Evolutionary conservation across 225 moss, liverwort and hornwort genomes (phyloP).

Genomic region (Pseudoscleropodium purum): DNA sequence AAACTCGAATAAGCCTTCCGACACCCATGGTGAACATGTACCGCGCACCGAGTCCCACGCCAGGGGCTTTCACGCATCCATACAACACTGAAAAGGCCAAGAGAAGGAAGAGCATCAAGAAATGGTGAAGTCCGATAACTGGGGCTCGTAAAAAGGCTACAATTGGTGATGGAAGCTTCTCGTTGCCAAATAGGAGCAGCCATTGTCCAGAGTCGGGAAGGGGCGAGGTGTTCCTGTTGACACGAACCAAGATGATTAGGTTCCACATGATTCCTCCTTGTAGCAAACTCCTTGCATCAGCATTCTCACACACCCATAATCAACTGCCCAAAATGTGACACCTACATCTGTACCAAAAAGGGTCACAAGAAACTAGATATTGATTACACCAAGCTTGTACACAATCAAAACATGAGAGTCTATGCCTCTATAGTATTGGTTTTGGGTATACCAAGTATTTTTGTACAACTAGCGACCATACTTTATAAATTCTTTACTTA

Average conservation of each 20-base stretch:
- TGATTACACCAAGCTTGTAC: background rate
- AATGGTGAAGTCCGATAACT: constrained; percentile 87
- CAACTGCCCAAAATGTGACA: background rate
- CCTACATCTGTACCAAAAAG: background rate
- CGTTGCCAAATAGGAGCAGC: constrained; percentile 59
- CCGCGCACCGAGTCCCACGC: constrained; percentile 79
- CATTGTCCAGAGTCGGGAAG: constrained; percentile 87
- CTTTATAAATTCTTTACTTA: background rate
- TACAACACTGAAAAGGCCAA: constrained; percentile 78
- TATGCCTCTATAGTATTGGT: too few relatives aligned
- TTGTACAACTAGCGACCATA: background rate
- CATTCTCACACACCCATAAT: background rate
- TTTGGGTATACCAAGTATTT: background rate
- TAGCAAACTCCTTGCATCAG: background rate
- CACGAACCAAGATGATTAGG: background rate
- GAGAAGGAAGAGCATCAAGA: constrained; percentile 83
- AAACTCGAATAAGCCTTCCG: constrained; percentile 73
- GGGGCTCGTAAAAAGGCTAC: constrained; percentile 68
- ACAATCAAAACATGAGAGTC: background rate
- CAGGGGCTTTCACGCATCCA: constrained; percentile 79
- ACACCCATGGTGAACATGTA: constrained; percentile 96
- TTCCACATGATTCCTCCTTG: background rate
- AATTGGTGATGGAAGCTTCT: constrained; percentile 50
- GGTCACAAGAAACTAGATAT: background rate
- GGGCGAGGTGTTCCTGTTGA: constrained; percentile 57